Base-by-base conservation (phyloP, 1,284 basidiomycete genomes). In the Trichosporon ovoides region DNA sequence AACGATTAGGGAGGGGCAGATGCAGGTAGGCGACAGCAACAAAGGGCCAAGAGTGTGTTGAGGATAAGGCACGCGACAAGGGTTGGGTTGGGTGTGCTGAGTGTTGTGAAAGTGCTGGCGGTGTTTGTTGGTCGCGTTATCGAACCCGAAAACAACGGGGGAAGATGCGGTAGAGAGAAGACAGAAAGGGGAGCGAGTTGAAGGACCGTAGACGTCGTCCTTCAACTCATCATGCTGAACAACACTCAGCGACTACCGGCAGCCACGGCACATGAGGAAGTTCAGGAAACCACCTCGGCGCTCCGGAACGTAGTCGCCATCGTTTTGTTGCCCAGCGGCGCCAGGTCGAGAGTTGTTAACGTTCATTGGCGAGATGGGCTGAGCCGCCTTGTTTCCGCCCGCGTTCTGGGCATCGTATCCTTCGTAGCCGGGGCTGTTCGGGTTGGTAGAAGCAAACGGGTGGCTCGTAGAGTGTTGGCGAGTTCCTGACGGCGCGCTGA, bases 381-480 rank as follows among this genome's bases (percentile, higher is more conserved):
- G 61, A 6, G 61, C 50, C 28, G 56, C 61, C 61, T 63, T 60
- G 58, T 59, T 59, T 20, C 38, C 52, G 12, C 43, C 38, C 3
- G 59, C 28, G 58, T 69, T 74, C 14, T 69, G 67, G 24, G 68
- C 65, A 51, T 76, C 74, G 61, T 75, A 76, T 18, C 66, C 63
- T n/a, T 57, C 53, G 55, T 52, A 48, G 43, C 40, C 55, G 20
- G 53, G 22, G 40, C 22, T 34, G 37, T 36, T 43, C 18, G 43
- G 56, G 51, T 50, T 67, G 49, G 66, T 63, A 43, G 67, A 68
- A 13, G 76, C 76, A 63, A 76, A 77, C n/a, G 76, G 76, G 64
- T 77, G 76, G 22, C 48, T 69, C 67, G 11, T n/a, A 7, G 74
- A 76, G 59, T 76, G 75, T 18, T 74, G 66, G 12, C 76, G 74